phyloP scores from a whole-genome alignment of 2,329 filamentous ascomycete genomes.

The Fragosphaeria purpurea region DNA sequence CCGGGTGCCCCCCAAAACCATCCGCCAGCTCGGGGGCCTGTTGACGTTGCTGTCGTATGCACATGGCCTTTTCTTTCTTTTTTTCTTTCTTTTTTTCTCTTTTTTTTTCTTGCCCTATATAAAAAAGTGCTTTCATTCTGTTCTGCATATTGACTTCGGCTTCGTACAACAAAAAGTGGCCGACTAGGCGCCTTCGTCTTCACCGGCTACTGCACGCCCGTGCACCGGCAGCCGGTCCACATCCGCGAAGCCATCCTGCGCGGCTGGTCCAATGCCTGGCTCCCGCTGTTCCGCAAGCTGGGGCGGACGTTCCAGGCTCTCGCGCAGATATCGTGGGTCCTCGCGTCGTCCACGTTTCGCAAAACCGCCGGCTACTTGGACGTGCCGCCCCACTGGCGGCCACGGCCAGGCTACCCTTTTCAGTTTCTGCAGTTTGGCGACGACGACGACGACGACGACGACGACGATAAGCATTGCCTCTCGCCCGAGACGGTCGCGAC shows the following conservation, averaged over 20 bases:
- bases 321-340: constrained; percentile 43
- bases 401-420: constrained; percentile 44
- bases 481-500: constrained; percentile 34
- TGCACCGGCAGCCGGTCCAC: constrained; percentile 50
- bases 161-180: constrained; percentile 18
- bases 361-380: constrained; percentile 49
- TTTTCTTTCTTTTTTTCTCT: not conserved
- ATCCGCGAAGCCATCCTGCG: constrained; percentile 53
- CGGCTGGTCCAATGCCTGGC: constrained; percentile 49
- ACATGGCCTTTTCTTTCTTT: not conserved
- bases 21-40: constrained; percentile 27
- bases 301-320: constrained; percentile 46
- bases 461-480: constrained; percentile 4
- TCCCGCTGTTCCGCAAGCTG: constrained; percentile 44
- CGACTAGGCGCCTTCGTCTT: constrained; percentile 49
- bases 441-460: constrained; percentile 16
- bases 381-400: constrained; percentile 39
- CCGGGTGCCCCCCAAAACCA: constrained; percentile 21
- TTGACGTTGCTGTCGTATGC: constrained; percentile 32
- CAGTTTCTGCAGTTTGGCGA: constrained; percentile 49
- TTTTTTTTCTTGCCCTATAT: not conserved
- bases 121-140: too few species aligned
- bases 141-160: too few species aligned
- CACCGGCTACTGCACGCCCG: constrained; percentile 55
- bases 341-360: constrained; percentile 44